phyloP scores from a whole-genome alignment of 805 yeast species.

The Teunomyces stri region DNA sequence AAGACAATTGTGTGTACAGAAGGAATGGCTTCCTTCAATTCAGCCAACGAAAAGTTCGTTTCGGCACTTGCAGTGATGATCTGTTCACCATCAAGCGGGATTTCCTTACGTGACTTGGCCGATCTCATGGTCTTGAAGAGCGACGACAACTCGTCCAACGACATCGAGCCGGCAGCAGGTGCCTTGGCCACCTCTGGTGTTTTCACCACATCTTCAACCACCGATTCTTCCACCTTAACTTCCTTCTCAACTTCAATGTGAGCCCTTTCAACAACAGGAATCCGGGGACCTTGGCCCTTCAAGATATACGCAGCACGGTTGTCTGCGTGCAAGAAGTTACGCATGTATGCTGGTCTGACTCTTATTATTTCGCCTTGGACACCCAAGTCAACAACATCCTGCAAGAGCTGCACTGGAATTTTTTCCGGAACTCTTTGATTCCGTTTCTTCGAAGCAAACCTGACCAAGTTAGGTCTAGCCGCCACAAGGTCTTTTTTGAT shows the following conservation, averaged over 20 bases:
- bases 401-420: constrained; percentile 72
- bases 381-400: constrained; percentile 64
- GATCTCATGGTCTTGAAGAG: constrained; percentile 32
- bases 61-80: constrained; percentile 16
- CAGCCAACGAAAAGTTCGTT: constrained; percentile 25
- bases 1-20: constrained; percentile 17
- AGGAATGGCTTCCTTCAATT: constrained; percentile 32
- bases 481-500: constrained; percentile 3
- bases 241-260: constrained; percentile 1
- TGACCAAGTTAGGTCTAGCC: constrained; percentile 7
- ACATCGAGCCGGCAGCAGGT: constrained; percentile 25
- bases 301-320: constrained; percentile 74
- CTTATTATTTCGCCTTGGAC: constrained; percentile 66
- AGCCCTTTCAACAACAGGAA: constrained; percentile 37
- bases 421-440: constrained; percentile 29
- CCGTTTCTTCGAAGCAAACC: constrained; percentile 11
- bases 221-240: constrained; percentile 1
- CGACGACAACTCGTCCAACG: constrained; percentile 37
- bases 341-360: constrained; percentile 80
- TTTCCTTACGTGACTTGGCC: constrained; percentile 6
- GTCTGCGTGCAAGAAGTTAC: constrained; percentile 66
- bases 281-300: constrained; percentile 32
- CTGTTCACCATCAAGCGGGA: constrained; percentile 4
- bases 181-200: constrained; percentile 1
- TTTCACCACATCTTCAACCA: constrained; percentile 1